Evolutionary conservation across 106 monocot species (phyloP).

Genomic region (Allium sativum): DNA sequence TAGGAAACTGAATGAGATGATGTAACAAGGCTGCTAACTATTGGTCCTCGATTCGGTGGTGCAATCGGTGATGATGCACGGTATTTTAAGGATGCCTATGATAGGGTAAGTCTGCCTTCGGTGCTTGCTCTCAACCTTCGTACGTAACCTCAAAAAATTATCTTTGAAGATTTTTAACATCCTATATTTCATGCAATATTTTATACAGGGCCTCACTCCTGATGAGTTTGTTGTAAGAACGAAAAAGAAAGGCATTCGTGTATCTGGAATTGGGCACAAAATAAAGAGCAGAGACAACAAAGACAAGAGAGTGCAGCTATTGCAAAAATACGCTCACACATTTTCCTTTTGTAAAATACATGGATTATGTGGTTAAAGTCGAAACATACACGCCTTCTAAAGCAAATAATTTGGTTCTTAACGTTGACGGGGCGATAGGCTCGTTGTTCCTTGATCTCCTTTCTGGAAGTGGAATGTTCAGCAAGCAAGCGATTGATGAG

Average conservation of each 20-base stretch:
- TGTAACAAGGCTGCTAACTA: conserved; percentile 42
- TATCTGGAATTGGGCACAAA: conserved; percentile 95
- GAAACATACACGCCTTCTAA: conserved; percentile 89
- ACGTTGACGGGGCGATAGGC: conserved; percentile 94
- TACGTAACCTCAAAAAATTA: no score
- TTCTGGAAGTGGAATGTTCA: conserved; percentile 92
- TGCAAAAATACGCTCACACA: conserved; percentile 81
- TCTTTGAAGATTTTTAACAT: no score
- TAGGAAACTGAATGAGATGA: conserved; percentile 3
- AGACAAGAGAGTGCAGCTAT: conserved; percentile 89
- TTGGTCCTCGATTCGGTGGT: conserved; percentile 63
- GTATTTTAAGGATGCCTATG: conserved; percentile 55
- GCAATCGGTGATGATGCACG: conserved; percentile 64
- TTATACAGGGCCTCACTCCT: conserved; percentile 61
- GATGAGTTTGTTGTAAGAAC: conserved; percentile 95
- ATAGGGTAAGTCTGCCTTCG: conserved; percentile 42
- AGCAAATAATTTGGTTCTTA: conserved; percentile 93
- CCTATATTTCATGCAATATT: no score
- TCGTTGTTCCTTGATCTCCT: conserved; percentile 97
- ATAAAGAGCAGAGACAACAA: conserved; percentile 98
- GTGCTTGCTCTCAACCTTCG: neutral
- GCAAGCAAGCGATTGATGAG: conserved; percentile 90
- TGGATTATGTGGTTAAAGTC: conserved; percentile 93
- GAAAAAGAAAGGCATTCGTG: conserved; percentile 98
- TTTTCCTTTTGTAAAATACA: conserved; percentile 92